These are phyloP conservation scores for Triticum timopheevii DNA, from an alignment of 176 grass and related monocot species.

Conservation along the genomic window DNA sequence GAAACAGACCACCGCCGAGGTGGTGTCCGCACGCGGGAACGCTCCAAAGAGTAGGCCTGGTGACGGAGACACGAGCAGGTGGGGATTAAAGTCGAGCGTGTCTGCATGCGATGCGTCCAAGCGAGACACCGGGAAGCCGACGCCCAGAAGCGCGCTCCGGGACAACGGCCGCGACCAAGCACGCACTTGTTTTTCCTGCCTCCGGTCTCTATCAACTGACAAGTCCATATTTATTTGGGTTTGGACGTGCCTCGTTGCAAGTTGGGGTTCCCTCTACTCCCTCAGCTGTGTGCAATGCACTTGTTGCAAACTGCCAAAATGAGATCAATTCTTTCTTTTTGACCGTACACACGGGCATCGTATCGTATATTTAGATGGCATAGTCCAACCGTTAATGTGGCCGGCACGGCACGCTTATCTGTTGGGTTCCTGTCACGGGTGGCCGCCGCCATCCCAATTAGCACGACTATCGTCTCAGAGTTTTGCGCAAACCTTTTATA, in stretches of 20 bases:
- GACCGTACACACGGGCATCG: background rate
- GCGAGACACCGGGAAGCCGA: conserved; percentile 14
- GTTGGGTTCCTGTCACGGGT: background rate
- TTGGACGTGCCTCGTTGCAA: no score
- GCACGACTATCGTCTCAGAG: background rate
- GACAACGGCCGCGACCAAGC: background rate
- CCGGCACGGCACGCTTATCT: no score
- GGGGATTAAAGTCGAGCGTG: no score
- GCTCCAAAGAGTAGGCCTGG: background rate
- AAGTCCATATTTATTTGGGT: no score
- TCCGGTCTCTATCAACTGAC: no score
- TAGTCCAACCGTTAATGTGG: no score
- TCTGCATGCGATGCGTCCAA: background rate
- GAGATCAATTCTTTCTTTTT: background rate
- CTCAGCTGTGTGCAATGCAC: background rate
- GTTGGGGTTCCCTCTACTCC: background rate
- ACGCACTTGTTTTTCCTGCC: background rate
- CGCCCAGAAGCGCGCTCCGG: background rate
- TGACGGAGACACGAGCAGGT: background rate
- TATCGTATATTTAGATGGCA: no score
- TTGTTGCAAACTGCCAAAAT: background rate
- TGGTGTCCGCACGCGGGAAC: background rate
- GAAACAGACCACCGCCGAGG: background rate
- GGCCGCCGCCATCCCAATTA: background rate
- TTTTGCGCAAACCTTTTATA: no score